Evolutionary conservation across 2,329 filamentous ascomycete species (phyloP).

Genomic region (Talaromyces atroroseus): DNA sequence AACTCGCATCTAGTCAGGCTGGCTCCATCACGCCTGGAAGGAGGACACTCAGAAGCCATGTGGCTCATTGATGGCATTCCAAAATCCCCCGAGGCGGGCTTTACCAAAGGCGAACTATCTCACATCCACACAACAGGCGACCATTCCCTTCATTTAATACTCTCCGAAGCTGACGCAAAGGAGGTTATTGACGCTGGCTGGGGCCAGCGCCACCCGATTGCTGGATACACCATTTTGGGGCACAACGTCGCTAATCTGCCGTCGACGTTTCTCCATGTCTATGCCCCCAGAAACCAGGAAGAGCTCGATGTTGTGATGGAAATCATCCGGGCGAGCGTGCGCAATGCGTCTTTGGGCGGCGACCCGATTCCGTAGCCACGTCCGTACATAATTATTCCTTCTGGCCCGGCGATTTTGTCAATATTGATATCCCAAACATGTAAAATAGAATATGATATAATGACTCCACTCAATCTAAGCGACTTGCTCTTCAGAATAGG

Average conservation of each 20-base stretch:
- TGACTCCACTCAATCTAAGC: neutral
- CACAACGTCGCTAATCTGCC: conserved; percentile 64
- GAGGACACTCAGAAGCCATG: conserved; percentile 20
- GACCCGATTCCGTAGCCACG: conserved; percentile 6
- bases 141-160: conserved; percentile 67
- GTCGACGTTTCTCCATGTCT: conserved; percentile 71
- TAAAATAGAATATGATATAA: neutral
- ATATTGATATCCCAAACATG: neutral
- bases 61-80: conserved; percentile 23
- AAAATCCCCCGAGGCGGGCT: conserved; percentile 15
- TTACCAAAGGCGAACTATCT: conserved; percentile 63
- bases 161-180: conserved; percentile 77
- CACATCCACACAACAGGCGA: conserved; percentile 70
- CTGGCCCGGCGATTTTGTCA: neutral
- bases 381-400: neutral
- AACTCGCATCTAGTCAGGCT: conserved; percentile 27
- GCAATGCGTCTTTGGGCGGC: neutral
- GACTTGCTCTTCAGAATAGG: neutral
- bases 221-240: conserved; percentile 53
- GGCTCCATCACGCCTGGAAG: conserved; percentile 21
- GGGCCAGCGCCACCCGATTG: conserved; percentile 38
- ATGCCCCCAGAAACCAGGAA: conserved; percentile 65
- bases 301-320: conserved; percentile 63
- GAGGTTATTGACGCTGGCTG: conserved; percentile 69
- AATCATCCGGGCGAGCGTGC: conserved; percentile 66